Percentiles rank a stretch among this genome's conserved stretches.
Conservation (phyloP, 345 rosid species). For the Populus euphratica region DNA sequence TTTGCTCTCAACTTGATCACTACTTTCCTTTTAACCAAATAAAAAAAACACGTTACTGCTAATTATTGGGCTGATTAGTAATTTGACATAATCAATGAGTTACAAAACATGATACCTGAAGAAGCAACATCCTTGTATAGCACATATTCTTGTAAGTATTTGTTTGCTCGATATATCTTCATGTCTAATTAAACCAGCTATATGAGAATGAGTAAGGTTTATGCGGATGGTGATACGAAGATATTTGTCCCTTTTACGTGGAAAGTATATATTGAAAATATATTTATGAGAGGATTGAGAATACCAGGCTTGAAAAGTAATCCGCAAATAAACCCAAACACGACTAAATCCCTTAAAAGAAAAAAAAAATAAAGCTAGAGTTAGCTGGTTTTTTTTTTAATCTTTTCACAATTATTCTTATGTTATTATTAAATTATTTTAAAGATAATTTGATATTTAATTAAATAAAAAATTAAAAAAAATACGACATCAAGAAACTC, state of each 20-base stretch:
- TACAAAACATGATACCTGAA: not conserved
- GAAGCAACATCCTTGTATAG: not conserved
- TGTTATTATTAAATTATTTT: too few species aligned
- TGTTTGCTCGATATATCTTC: not conserved
- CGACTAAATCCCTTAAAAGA: too few species aligned
- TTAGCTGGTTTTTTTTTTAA: too few species aligned
- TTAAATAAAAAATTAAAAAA: too few species aligned
- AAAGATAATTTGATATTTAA: too few species aligned
- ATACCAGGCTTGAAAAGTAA: too few species aligned
- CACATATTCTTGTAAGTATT: not conserved
- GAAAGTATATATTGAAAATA: too few species aligned
- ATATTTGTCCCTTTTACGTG: not conserved
- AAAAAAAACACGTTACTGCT: not conserved
- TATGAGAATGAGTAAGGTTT: not conserved
- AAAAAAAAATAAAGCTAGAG: too few species aligned
- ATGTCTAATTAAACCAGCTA: not conserved
- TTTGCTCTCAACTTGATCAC: constrained; percentile 11
- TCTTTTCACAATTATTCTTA: too few species aligned
- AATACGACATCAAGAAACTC: accelerated
- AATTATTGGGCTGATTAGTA: not conserved
- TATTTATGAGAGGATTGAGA: too few species aligned
- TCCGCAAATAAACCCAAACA: too few species aligned
- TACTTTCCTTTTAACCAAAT: not conserved
- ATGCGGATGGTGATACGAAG: not conserved
- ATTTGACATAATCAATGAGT: not conserved